Conservation (phyloP, 208 protist species). For the Porcisia hertigi region DNA sequence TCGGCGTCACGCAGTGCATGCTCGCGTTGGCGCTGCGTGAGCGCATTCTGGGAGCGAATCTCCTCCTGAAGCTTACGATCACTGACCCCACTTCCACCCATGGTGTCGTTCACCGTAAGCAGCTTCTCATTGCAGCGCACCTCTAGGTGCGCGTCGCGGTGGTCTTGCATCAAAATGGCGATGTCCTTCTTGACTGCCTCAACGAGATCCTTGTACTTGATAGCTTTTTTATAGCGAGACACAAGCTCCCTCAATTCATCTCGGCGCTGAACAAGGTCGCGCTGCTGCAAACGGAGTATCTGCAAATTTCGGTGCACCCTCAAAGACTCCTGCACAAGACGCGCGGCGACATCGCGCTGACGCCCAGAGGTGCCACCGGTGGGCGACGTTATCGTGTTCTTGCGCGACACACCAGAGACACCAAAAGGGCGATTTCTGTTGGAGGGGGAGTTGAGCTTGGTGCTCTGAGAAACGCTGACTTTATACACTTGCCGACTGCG, state of each 20-base stretch:
- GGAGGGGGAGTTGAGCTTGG: background rate
- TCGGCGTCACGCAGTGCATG: constrained; percentile 57
- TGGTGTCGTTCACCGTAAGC: constrained; percentile 42
- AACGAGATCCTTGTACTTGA: constrained; percentile 48
- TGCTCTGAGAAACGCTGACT: constrained; percentile 17
- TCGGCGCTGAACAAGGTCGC: constrained; percentile 38
- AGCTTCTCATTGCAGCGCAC: constrained; percentile 82
- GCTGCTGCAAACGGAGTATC: constrained; percentile 50
- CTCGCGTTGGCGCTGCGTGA: constrained; percentile 61
- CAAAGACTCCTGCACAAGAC: constrained; percentile 45
- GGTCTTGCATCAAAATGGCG: constrained; percentile 43
- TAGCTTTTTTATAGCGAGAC: constrained; percentile 40
- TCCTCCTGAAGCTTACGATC: constrained; percentile 59
- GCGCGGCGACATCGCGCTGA: constrained; percentile 36
- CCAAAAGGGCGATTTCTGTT: constrained; percentile 8
- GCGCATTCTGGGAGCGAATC: constrained; percentile 58
- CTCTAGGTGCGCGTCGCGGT: constrained; percentile 57
- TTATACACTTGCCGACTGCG: constrained; percentile 36
- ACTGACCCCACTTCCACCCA: constrained; percentile 37
- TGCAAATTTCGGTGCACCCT: constrained; percentile 40
- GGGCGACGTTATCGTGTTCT: constrained; percentile 1
- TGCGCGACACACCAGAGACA: background rate
- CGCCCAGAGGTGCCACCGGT: background rate
- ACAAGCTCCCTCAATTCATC: constrained; percentile 50
- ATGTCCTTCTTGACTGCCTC: constrained; percentile 61